Conservation (phyloP, 2,329 filamentous ascomycete species). For the Neonectria magnoliae region DNA sequence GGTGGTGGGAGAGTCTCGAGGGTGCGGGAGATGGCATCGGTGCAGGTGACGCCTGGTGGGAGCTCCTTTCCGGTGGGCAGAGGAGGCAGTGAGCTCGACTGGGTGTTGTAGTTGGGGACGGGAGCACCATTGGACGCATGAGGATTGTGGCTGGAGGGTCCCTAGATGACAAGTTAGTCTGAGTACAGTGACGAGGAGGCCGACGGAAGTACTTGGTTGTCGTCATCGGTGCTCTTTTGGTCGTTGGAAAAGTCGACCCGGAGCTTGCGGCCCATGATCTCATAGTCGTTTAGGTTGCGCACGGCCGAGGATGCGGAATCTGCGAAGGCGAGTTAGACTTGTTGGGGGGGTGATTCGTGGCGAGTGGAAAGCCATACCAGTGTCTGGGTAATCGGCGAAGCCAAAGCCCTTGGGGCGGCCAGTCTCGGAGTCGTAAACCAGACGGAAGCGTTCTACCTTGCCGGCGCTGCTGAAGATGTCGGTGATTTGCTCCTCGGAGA, state of each 20-base stretch:
- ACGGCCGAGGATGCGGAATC: slow-evolving; percentile 91
- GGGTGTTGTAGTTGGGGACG: slow-evolving; percentile 46
- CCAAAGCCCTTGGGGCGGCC: slow-evolving; percentile 96
- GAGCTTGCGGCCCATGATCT: slow-evolving; percentile 93
- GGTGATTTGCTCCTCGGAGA: slow-evolving; percentile 95
- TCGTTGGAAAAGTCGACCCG: slow-evolving; percentile 97
- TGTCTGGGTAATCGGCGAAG: slow-evolving; percentile 94
- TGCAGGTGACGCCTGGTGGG: slow-evolving; percentile 81
- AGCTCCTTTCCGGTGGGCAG: slow-evolving; percentile 88
- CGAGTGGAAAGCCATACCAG: slow-evolving; percentile 64
- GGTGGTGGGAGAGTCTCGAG: slow-evolving; percentile 86
- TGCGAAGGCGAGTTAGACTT: slow-evolving; percentile 43
- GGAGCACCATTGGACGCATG: slow-evolving; percentile 48
- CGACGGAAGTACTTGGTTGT: slow-evolving; percentile 29
- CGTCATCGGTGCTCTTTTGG: slow-evolving; percentile 76
- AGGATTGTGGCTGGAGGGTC: slow-evolving; percentile 37
- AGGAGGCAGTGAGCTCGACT: slow-evolving; percentile 72
- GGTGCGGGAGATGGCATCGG: slow-evolving; percentile 92
- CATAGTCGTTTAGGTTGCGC: slow-evolving; percentile 93
- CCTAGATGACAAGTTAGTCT: slow-evolving; percentile 14
- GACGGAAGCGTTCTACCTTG: slow-evolving; percentile 88
- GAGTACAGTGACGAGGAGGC: not conserved
- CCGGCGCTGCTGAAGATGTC: slow-evolving; percentile 93
- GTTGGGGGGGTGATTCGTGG: not conserved
- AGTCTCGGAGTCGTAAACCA: slow-evolving; percentile 96